Percentiles rank a stretch among this genome's conserved stretches.
Evolutionary conservation across 2,329 filamentous ascomycete genomes (phyloP).

Genomic region (Pseudogymnoascus sp.): DNA sequence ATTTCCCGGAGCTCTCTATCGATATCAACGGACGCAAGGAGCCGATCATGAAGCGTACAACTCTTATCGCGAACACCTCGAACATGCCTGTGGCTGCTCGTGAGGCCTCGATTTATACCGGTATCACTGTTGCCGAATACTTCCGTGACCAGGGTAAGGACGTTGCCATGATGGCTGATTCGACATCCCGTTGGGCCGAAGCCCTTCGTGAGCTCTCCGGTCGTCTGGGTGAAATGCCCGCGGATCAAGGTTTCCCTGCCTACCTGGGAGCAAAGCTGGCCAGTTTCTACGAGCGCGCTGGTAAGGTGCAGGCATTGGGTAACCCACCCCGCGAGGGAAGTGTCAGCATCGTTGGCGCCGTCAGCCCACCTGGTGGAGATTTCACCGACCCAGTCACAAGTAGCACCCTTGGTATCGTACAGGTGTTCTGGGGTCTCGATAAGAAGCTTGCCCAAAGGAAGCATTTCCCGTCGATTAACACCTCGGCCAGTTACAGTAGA

Average conservation of each 20-base stretch:
- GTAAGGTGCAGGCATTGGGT: constrained; percentile 75
- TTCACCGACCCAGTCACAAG: constrained; percentile 97
- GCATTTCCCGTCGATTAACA: constrained; percentile 99
- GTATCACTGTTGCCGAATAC: constrained; percentile 89
- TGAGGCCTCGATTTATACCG: constrained; percentile 98
- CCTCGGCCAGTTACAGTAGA: constrained; percentile 89
- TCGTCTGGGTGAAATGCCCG: constrained; percentile 98
- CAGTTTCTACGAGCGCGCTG: constrained; percentile 98
- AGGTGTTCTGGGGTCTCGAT: constrained; percentile 99
- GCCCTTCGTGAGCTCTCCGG: constrained; percentile 97
- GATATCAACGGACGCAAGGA: constrained; percentile 90
- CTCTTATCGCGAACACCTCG: constrained; percentile 96
- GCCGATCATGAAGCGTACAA: constrained; percentile 99
- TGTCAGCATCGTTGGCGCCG: constrained; percentile 95
- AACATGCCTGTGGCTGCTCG: constrained; percentile 99
- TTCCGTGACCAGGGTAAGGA: constrained; percentile 96
- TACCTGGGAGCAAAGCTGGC: constrained; percentile 95
- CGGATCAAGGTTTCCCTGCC: constrained; percentile 98
- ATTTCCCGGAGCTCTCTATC: constrained; percentile 97
- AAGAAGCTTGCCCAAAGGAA: constrained; percentile 99
- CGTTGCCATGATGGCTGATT: constrained; percentile 99
- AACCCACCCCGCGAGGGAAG: constrained; percentile 83
- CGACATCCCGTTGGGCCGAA: constrained; percentile 95
- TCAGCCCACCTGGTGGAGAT: constrained; percentile 95
- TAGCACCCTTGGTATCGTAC: constrained; percentile 90